These are phyloP conservation scores for Discostella pseudostelligera DNA, from an alignment of 108 stramenopile species.

Conservation along the genomic window DNA sequence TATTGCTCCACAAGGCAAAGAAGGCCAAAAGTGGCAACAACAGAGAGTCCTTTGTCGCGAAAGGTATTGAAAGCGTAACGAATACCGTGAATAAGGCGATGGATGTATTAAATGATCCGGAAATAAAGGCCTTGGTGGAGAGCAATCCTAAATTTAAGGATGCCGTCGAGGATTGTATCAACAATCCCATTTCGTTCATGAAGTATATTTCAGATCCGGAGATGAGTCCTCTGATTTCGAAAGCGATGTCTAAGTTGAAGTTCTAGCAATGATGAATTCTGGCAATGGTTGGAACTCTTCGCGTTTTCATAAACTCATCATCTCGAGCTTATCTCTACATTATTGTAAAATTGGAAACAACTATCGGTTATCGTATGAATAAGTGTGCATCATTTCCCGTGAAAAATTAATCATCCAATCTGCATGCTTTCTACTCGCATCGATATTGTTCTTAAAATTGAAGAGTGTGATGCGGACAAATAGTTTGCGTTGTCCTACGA, in stretches of 20 bases:
- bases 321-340: too few species aligned
- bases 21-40: slow-evolving; percentile 24
- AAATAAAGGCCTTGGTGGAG: slow-evolving; percentile 35
- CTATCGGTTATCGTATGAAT: too few species aligned
- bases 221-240: slow-evolving; percentile 49
- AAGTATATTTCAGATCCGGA: slow-evolving; percentile 47
- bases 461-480: too few species aligned
- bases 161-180: slow-evolving; percentile 45
- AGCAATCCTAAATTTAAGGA: slow-evolving; percentile 40
- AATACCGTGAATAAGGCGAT: slow-evolving; percentile 34
- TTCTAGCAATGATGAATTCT: too few species aligned
- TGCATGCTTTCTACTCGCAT: too few species aligned
- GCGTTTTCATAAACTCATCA: too few species aligned
- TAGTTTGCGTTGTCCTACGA: too few species aligned
- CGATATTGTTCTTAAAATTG: too few species aligned
- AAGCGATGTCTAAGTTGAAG: slow-evolving; percentile 47
- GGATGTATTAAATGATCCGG: slow-evolving; percentile 38
- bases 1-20: slow-evolving; percentile 32
- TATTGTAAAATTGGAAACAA: too few species aligned
- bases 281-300: too few species aligned
- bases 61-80: background rate
- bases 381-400: too few species aligned
- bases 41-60: background rate
- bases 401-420: too few species aligned
- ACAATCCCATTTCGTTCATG: slow-evolving; percentile 44